Evolutionary conservation across 2,329 filamentous ascomycete species (phyloP), one percentile per base, ranked within the genome.

Genomic region (Nothophoma quercina): DNA sequence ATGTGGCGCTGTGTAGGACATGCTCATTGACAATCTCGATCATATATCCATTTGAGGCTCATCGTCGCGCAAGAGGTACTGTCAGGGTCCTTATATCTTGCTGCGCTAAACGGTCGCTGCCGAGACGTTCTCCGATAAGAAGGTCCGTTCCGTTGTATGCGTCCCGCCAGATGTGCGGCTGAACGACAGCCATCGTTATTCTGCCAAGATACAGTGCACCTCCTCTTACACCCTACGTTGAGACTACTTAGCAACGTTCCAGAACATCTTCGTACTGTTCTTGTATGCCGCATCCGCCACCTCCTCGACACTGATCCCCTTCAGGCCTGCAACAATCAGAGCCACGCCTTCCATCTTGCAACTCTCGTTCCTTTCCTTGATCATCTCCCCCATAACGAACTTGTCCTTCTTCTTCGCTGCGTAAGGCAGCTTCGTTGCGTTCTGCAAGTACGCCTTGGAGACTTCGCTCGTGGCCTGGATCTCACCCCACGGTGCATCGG

Each of bases 301-400:
- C 38, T 81, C 75, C 16, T 80, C 73, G 0, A 81, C 70, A 2
- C 58, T 33, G 1, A 77, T 32, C 0, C 75, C 78, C 52, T 79
- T 81, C 41, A 83, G 47, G 7, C 80, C 80, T 2, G 80, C 80
- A 4, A 82, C 78, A 1, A 81, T 66, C 40, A 75, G 67, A 0
- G 78, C 80, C 26, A 83, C 79, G 36, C 75, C 68, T 32, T 77
- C 76, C 10, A 83, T 79, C 0, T 65, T 68, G 55, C 79, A 82
- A 39, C 79, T 82, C 60, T 83, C 80, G 54, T 83, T 82, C 32
- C 79, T 66, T 50, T 78, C 77, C 58, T 83, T 83, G 2, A 83
- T 73, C 78, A 82, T 81, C 25, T 68, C 68, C 0, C 73, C 75
- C 7, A 56, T 28, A 39, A 78, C 72, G 56, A 79, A 83, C 58